Evolutionary conservation across 2,329 filamentous ascomycete species (phyloP).

Genomic region (Sporothrix variecibatus): DNA sequence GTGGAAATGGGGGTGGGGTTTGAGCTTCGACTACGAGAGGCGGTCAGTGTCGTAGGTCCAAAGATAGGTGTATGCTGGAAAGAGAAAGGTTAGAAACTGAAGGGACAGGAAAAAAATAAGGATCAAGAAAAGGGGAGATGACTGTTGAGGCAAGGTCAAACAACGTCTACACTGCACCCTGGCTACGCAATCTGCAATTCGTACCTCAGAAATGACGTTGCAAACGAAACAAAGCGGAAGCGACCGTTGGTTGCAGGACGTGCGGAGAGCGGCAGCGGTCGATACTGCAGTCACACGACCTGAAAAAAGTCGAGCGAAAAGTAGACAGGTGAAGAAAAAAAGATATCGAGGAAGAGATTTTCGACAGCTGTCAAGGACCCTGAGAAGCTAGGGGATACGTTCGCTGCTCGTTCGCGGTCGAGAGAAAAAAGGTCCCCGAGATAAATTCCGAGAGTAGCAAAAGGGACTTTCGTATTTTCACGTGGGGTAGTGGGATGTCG

Average conservation of each 20-base stretch:
- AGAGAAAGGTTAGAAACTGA: not conserved
- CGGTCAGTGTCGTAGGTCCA: not conserved
- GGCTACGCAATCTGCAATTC: not conserved
- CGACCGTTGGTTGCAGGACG: not conserved
- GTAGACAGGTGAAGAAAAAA: not conserved
- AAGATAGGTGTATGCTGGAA: not conserved
- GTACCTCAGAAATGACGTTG: conserved; percentile 14
- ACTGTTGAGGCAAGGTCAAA: not conserved
- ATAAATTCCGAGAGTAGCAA: not conserved
- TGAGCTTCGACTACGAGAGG: not conserved
- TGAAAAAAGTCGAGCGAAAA: not conserved
- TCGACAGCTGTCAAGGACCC: not conserved
- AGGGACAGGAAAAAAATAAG: not conserved
- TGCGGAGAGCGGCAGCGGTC: conserved; percentile 16
- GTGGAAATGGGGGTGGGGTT: conserved; percentile 1
- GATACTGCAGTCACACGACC: conserved; percentile 16
- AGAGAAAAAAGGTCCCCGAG: not conserved
- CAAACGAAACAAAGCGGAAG: conserved; percentile 3
- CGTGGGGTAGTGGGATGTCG: conserved; percentile 7
- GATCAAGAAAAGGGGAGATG: not conserved
- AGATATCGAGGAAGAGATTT: not conserved
- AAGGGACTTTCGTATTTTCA: not conserved
- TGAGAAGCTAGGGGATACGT: not conserved
- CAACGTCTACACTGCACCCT: not conserved
- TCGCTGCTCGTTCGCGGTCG: not conserved